phyloP scores from a whole-genome alignment of 2,329 filamentous ascomycete genomes.

The Chaetomiaceae sp. region DNA sequence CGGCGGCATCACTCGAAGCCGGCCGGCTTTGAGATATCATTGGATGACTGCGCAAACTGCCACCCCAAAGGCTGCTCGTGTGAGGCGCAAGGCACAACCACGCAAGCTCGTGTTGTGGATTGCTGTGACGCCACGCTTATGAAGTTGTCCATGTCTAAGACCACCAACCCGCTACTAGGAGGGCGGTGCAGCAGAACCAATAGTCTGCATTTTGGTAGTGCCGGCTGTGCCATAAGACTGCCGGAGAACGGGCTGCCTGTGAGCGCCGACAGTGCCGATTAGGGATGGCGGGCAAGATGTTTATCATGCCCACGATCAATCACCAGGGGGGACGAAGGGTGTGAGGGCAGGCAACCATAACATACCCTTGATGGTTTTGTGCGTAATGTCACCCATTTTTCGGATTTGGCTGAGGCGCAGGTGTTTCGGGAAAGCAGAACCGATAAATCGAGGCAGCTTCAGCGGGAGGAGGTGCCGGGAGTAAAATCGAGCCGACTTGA shows the following conservation, averaged over 20 bases:
- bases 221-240: not conserved
- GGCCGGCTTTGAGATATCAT: not conserved
- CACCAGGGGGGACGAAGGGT: slow-evolving; percentile 2
- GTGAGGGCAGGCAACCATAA: slow-evolving; percentile 18
- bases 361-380: slow-evolving; percentile 57
- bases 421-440: slow-evolving; percentile 4
- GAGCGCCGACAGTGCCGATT: slow-evolving; percentile 4
- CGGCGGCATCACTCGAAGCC: not conserved
- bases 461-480: slow-evolving; percentile 14
- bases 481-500: slow-evolving; percentile 22
- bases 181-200: too few relatives aligned
- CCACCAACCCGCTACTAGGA: too few relatives aligned
- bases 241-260: slow-evolving; percentile 1
- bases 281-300: slow-evolving; percentile 26
- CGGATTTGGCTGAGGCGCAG: slow-evolving; percentile 16
- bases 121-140: slow-evolving; percentile 1
- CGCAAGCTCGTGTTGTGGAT: not conserved
- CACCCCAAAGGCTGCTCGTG: slow-evolving; percentile 6
- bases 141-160: too few relatives aligned
- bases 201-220: not conserved
- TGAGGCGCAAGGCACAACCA: slow-evolving; percentile 9
- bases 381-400: slow-evolving; percentile 52
- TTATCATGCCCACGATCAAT: not conserved
- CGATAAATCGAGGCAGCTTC: slow-evolving; percentile 12
- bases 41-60: not conserved